Evolutionary conservation across 768 basidiomycete species (phyloP), one percentile per base, ranked within the genome.

Genomic region (Lactarius evosmus): DNA sequence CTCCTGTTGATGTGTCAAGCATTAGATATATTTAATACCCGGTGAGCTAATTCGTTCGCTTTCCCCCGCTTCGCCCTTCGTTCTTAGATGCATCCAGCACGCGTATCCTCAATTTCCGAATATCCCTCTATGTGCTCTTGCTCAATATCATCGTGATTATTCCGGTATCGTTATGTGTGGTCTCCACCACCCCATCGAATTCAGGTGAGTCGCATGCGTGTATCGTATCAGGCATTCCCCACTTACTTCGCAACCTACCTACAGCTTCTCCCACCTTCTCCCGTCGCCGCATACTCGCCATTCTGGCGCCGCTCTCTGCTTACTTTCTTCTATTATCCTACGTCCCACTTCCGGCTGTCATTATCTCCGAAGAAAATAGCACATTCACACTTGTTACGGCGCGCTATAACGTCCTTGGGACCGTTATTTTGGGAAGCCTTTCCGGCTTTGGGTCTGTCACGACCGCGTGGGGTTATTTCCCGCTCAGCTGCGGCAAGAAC

Each of bases 401-500:
- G 2, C 83, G 91, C 12, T 79, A 93, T 16, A 83, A 88, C 22
- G 87, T 92, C 22, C 74, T 93, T 25, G 92, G 92, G 2, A 92
- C 87, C 0, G 78, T 86, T 33, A 82, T 92, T 61, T 84, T 94
- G n/a, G 92, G 92, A 6, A 71, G 86, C 3, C 78, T 94, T 6
- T 91, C 91, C 0, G 92, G 92, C 0, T 88, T 91, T 65, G 91
- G 91, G 66, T 86, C 89, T 3, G 78, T 89, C 54, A 85, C 80
- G 66, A 86, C 82, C 52, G 81, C 84, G 0, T 89, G 89, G 88
- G 75, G 74, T 6, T 85, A 80, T 69, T 72, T 87, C 14, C 84
- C 85, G 0, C 71, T 76, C 40, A 67, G 78, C 19, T 76, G 75
- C 7, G 69, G 74, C 4, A 69, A 56, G 7, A 49, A 49, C 25